A percentile compares a stretch with the other conserved stretches of the same genome.
Conservation (phyloP, 768 basidiomycete genomes). For the Leucosporidium scottii region DNA sequence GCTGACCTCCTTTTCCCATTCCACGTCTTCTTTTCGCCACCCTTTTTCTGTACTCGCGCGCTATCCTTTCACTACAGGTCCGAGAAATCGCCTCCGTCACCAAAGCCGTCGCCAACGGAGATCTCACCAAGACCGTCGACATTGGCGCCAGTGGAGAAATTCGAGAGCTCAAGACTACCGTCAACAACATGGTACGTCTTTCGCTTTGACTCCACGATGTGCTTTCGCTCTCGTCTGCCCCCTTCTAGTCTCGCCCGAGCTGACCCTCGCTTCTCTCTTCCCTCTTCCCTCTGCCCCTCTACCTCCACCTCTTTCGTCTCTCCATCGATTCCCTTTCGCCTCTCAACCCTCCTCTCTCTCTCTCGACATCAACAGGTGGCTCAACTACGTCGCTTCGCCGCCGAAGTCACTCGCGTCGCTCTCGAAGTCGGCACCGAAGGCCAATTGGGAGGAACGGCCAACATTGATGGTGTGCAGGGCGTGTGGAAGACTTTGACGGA, state of each 20-base stretch:
- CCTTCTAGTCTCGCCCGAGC: neutral
- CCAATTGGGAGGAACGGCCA: conserved; percentile 64
- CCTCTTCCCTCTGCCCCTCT: too few relatives aligned
- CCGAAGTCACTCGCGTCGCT: conserved; percentile 47
- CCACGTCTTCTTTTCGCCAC: neutral
- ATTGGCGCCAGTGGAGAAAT: conserved; percentile 83
- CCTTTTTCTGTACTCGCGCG: neutral
- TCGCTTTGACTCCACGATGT: conserved; percentile 34
- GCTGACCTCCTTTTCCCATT: neutral
- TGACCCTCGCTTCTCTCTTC: too few relatives aligned
- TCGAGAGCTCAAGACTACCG: conserved; percentile 52
- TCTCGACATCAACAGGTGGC: conserved; percentile 46
- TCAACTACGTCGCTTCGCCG: conserved; percentile 45
- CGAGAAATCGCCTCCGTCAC: conserved; percentile 56
- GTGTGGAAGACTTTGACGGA: conserved; percentile 86
- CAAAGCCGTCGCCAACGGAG: conserved; percentile 81
- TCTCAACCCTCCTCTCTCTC: conserved; percentile 38
- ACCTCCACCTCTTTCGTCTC: conserved; percentile 43
- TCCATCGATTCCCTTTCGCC: neutral
- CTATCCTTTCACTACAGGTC: conserved; percentile 36
- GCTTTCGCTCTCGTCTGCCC: neutral
- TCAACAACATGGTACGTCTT: conserved; percentile 72
- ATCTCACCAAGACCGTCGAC: conserved; percentile 86
- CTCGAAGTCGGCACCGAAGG: conserved; percentile 50
- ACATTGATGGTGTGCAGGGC: conserved; percentile 82